phyloP scores from a whole-genome alignment of 129 eudicot species.

The Arctium lappa region DNA sequence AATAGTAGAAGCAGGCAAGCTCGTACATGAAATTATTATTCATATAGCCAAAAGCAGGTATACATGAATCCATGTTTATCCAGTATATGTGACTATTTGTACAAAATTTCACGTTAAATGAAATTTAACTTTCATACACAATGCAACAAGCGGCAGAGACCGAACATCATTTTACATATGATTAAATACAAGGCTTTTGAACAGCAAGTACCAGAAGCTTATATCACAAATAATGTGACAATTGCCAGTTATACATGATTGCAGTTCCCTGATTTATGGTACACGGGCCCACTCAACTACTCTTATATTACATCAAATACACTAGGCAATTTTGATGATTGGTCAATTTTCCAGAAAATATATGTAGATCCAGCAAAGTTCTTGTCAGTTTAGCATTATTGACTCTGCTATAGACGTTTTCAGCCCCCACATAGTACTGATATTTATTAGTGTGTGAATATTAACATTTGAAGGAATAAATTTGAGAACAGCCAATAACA shows the following conservation, averaged over 20 bases:
- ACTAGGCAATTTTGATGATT: constrained; percentile 17
- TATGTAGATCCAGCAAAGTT: constrained; percentile 32
- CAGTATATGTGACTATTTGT: constrained; percentile 4
- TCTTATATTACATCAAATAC: constrained; percentile 16
- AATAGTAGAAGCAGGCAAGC: constrained; percentile 14
- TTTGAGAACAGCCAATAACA: constrained; percentile 6
- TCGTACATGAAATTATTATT: constrained; percentile 2
- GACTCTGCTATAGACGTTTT: constrained; percentile 9
- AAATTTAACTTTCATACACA: background rate
- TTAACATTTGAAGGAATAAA: constrained; percentile 20
- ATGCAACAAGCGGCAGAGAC: background rate
- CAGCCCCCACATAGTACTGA: constrained; percentile 35
- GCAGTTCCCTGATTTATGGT: constrained; percentile 32
- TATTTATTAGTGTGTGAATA: constrained; percentile 26
- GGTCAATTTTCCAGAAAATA: constrained; percentile 25
- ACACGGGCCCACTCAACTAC: constrained; percentile 37
- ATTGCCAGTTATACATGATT: constrained; percentile 29
- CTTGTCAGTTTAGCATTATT: constrained; percentile 29
- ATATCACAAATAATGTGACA: constrained; percentile 21
- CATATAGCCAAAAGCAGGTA: constrained; percentile 7
- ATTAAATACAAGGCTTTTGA: constrained; percentile 8
- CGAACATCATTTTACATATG: constrained; percentile 22
- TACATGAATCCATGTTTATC: constrained; percentile 3
- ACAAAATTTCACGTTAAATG: constrained; percentile 5
- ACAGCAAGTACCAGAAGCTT: constrained; percentile 28